A percentile compares a stretch with the other conserved stretches of the same genome.
These are phyloP conservation scores for Tinospora cordifolia DNA, from an alignment of 164 flowering plant species.

Conservation along the genomic window DNA sequence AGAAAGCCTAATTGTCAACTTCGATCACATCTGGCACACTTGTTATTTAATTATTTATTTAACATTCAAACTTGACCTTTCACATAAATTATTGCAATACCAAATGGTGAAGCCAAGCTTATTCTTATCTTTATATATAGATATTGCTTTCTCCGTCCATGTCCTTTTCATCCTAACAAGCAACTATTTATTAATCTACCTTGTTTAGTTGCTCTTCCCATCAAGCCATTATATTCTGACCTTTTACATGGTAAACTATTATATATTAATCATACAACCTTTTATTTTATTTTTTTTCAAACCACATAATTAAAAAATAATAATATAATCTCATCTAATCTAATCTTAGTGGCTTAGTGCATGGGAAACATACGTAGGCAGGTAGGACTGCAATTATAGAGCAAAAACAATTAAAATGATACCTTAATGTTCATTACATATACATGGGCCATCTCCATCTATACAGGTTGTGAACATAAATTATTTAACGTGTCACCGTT, in stretches of 20 bases:
- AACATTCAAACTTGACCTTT: background rate
- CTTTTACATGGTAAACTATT: background rate
- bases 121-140: background rate
- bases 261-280: too few species aligned
- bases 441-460: too few species aligned
- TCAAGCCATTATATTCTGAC: constrained; percentile 1
- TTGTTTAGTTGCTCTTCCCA: background rate
- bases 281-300: too few species aligned
- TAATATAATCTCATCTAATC: too few species aligned
- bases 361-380: background rate
- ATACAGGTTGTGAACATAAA: too few species aligned
- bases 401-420: background rate
- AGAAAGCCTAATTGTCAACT: background rate
- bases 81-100: background rate
- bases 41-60: background rate
- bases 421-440: too few species aligned
- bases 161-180: background rate
- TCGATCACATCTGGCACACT: background rate
- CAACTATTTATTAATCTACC: background rate
- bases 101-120: background rate
- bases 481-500: too few species aligned
- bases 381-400: background rate
- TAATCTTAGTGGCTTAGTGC: background rate
- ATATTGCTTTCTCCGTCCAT: background rate
- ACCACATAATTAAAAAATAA: background rate